Evolutionary conservation across 1,139 yeast species (phyloP), one percentile per base, ranked within the genome.

Genomic region (Suhomyces ambrosiae): DNA sequence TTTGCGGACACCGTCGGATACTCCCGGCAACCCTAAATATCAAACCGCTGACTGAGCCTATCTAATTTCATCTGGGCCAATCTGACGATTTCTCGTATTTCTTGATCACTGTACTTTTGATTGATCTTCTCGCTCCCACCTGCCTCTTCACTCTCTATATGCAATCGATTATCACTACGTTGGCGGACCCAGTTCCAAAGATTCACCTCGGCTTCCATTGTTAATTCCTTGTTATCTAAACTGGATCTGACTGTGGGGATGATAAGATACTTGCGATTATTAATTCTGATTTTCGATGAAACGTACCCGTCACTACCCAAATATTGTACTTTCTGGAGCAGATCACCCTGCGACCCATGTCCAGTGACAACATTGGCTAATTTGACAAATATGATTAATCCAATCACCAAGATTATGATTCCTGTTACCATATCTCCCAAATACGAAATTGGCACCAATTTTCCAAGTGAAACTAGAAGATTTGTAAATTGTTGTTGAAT

Each of bases 101-200:
- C 80, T 48, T 80, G 83, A 22, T 60, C 52, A 24, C 67, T 57
- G 46, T 67, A 68, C 18, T 52, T 46, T 7, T 47, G 42, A 14
- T 41, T 32, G 19, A 32, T 40, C 40, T 30, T 44, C 17, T 34
- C 39, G 24, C 19, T 27, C 10, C 13, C 35, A 7, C 17, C 17
- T 19, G 17, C 35, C 16, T 33, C 38, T 23, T 46, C 41, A 43
- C 40, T 37, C 22, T 38, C 33, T 26, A 54, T 39, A 9, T 50
- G 42, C n/a, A 59, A 36, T 25, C 51, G 47, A 23, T 58, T 52
- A 5, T 55, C 61, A 33, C 72, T 72, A 35, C 86, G 71, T 31
- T 75, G 76, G 38, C 80, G 78, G 30, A 88, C 73, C 96, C 96
- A 89, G 35, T 79, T 74, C 96, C 96, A 89, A 40, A 89, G 60